A percentile compares a stretch with the other conserved stretches of the same genome.
Evolutionary conservation across 2,329 filamentous ascomycete genomes (phyloP).

Genomic region (Aspergillus ustus): DNA sequence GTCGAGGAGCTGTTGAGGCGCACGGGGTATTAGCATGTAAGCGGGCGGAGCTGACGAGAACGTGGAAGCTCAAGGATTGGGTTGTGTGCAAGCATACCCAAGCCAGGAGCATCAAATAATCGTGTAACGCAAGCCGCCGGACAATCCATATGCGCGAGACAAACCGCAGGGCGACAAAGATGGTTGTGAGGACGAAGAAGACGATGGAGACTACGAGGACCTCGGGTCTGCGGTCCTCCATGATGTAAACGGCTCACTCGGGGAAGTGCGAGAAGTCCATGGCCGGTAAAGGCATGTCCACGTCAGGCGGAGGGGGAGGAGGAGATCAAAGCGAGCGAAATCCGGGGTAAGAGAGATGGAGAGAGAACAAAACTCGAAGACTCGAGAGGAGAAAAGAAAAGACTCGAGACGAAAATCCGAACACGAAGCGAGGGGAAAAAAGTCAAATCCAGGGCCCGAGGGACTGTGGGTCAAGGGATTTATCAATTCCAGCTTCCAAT

Average conservation of each 20-base stretch:
- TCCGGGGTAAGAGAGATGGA: slow-evolving; percentile 5
- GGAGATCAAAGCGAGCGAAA: neutral
- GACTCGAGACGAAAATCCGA: slow-evolving; percentile 6
- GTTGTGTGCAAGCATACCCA: slow-evolving; percentile 59
- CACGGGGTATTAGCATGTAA: neutral
- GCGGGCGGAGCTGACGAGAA: neutral
- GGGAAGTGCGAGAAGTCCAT: slow-evolving; percentile 18
- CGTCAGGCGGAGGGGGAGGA: neutral
- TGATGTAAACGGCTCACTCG: slow-evolving; percentile 25
- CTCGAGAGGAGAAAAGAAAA: neutral
- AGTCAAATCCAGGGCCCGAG: slow-evolving; percentile 10
- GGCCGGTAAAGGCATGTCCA: neutral
- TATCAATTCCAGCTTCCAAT: slow-evolving; percentile 5
- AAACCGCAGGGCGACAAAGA: slow-evolving; percentile 77
- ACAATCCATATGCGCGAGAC: slow-evolving; percentile 75
- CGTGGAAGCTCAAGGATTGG: neutral
- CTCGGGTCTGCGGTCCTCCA: slow-evolving; percentile 41
- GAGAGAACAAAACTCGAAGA: slow-evolving; percentile 5
- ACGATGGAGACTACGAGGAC: slow-evolving; percentile 50
- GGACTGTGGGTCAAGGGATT: slow-evolving; percentile 16
- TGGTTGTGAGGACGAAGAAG: slow-evolving; percentile 66
- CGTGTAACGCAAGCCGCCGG: slow-evolving; percentile 72
- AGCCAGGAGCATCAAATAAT: slow-evolving; percentile 78
- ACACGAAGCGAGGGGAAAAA: slow-evolving; percentile 17
- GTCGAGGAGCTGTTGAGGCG: slow-evolving; percentile 41